Evolutionary conservation across 805 yeast species (phyloP).

Genomic region (Candida schatavii): DNA sequence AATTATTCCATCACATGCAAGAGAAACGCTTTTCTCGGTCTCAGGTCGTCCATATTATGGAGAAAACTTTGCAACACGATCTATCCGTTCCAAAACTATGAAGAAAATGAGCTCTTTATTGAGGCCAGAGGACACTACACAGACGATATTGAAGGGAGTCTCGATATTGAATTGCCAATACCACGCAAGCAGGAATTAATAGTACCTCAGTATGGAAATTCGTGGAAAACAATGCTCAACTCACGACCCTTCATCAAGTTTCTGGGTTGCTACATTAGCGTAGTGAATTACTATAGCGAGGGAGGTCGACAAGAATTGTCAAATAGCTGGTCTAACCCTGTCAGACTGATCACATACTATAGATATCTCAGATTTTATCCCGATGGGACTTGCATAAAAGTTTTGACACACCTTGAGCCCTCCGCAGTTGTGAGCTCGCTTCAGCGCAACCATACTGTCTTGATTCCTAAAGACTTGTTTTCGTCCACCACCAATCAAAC

Average conservation of each 20-base stretch:
- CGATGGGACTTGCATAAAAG: constrained; percentile 70
- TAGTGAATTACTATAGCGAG: constrained; percentile 77
- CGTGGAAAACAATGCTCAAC: constrained; percentile 50
- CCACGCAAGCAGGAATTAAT: constrained; percentile 30
- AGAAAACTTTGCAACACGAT: constrained; percentile 46
- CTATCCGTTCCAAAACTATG: constrained; percentile 55
- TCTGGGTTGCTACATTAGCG: constrained; percentile 82
- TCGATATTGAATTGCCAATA: constrained; percentile 23
- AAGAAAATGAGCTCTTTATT: constrained; percentile 37
- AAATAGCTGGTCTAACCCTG: constrained; percentile 68
- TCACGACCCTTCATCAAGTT: constrained; percentile 77
- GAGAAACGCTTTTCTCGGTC: constrained; percentile 55
- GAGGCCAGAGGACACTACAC: constrained; percentile 15
- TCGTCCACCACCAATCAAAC: no score
- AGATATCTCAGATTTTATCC: constrained; percentile 79
- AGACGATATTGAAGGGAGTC: constrained; percentile 35
- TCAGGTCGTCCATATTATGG: constrained; percentile 50
- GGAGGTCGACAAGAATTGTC: constrained; percentile 73
- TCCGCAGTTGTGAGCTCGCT: constrained; percentile 58
- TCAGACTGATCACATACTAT: constrained; percentile 82
- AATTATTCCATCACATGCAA: constrained; percentile 58
- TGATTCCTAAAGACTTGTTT: not conserved
- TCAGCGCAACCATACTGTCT: constrained; percentile 17
- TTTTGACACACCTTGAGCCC: constrained; percentile 75
- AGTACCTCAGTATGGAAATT: constrained; percentile 27